Percentiles rank a stretch among this genome's conserved stretches.
These are phyloP conservation scores for Cryptococcus maquisensis DNA, from an alignment of 1,284 basidiomycete genomes.

Conservation along the genomic window DNA sequence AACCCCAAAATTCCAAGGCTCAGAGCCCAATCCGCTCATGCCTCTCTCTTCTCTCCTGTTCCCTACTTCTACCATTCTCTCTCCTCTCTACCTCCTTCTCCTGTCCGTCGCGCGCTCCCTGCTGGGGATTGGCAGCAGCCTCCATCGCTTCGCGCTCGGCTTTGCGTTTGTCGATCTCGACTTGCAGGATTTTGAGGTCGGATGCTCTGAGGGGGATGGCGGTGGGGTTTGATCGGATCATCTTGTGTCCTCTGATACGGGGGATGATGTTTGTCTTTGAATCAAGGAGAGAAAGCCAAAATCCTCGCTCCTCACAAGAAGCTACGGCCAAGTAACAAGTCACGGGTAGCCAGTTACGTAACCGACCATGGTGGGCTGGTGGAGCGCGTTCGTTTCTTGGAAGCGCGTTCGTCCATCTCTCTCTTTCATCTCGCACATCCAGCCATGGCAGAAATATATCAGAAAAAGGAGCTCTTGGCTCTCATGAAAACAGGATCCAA, in stretches of 20 bases:
- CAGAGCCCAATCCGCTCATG: constrained; percentile 32
- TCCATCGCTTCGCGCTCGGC: constrained; percentile 1
- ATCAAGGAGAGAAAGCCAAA: too few relatives aligned
- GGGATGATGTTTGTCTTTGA: not conserved
- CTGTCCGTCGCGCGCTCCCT: not conserved
- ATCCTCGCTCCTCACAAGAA: too few relatives aligned
- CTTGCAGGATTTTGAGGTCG: constrained; percentile 41
- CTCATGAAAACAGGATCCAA: constrained; percentile 70
- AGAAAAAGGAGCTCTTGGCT: constrained; percentile 60
- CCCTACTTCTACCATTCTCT: constrained; percentile 4
- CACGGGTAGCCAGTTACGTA: too few relatives aligned
- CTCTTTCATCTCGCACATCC: not conserved
- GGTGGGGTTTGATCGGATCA: constrained; percentile 47
- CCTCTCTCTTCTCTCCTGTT: constrained; percentile 16
- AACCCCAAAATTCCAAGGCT: not conserved
- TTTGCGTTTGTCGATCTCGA: constrained; percentile 37
- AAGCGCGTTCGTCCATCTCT: not conserved
- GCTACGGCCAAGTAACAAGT: too few relatives aligned
- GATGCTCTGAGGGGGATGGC: constrained; percentile 41
- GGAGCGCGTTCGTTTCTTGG: not conserved
- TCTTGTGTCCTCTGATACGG: constrained; percentile 4
- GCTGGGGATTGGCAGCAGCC: not conserved
- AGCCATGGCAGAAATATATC: constrained; percentile 62
- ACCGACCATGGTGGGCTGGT: not conserved
- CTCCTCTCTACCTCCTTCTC: constrained; percentile 1